Base-by-base conservation (phyloP, 495 filamentous ascomycete species). In the Aspergillus saccharolyticus region DNA sequence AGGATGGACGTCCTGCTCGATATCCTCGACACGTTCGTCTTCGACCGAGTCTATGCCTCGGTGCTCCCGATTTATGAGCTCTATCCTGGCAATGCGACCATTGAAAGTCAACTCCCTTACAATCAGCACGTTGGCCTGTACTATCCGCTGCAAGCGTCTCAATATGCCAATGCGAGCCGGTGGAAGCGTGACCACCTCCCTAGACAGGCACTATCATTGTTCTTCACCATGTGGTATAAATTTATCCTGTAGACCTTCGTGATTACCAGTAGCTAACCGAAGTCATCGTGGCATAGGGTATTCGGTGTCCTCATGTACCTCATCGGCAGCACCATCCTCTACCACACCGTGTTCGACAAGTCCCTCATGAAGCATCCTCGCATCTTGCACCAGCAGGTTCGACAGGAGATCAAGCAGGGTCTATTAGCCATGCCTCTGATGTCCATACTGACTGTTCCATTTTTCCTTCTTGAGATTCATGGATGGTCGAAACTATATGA, bases 261-360 rank as follows among this genome's bases (percentile, higher is more conserved):
- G 4, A 9, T 3, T 4, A 4, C 25, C 25, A 28, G 25, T 28
- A 9, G 25, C 25, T 28, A 28, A 28, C 25, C 9, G 3, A 28
- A 28, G 9, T 28, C 4, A 9, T 28, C 9, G 9, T 28, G 25
- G 9, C 9, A 9, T 4, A 66, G 64, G 64, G 25, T 58, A 28
- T 66, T 91, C 65, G 89, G 89, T 54, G 65, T 87, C 20, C 51
- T 86, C 50, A 69, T 91, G 58, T 96, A 96, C 78, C 91, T 89
- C 71, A 52, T 87, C 61, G 87, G 85, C 69, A 83, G 89, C 28
- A 78, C 84, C 24, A 72, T 95, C 45, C 88, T 89, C 52, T 96
- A 94, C 76, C 53, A 85, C 68, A 90, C 92, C 74, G 73, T 96
- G 72, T 97, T 91, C 77, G 91, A 97, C 78, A 90, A 97, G 65